Evolutionary conservation across 23 red algal species (phyloP).

Genomic region (Gracilaria domingensis): DNA sequence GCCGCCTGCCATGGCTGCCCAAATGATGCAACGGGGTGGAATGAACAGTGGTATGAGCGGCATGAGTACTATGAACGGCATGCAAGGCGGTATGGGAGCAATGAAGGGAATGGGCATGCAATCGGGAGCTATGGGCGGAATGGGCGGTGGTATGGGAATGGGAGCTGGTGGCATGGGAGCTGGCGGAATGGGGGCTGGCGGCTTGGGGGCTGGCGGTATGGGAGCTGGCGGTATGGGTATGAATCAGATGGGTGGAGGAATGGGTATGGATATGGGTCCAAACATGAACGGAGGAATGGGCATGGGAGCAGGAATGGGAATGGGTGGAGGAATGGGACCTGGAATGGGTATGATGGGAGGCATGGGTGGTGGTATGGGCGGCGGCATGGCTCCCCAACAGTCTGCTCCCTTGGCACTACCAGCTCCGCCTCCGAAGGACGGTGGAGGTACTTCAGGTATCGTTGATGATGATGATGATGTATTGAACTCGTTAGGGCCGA

Average conservation of each 20-base stretch:
- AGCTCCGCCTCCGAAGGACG: conserved; percentile 43
- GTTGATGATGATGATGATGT: conserved; percentile 65
- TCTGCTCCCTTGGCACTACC: conserved; percentile 52
- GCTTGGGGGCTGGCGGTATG: conserved; percentile 50
- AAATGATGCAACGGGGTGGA: conserved; percentile 71
- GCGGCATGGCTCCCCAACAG: background rate
- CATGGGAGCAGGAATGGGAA: conserved; percentile 26
- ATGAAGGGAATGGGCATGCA: conserved; percentile 40
- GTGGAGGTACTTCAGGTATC: background rate
- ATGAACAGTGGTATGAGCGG: conserved; percentile 48
- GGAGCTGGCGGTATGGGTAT: conserved; percentile 50
- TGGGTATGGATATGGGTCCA: conserved; percentile 28
- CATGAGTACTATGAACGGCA: conserved; percentile 25
- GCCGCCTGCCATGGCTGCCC: conserved; percentile 84
- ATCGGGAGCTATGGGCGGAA: conserved; percentile 43
- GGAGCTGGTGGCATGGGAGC: conserved; percentile 45
- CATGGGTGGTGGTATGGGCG: conserved; percentile 30
- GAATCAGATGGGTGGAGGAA: conserved; percentile 36
- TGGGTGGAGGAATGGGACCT: conserved; percentile 25
- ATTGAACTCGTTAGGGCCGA: conserved; percentile 64
- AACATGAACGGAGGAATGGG: conserved; percentile 14
- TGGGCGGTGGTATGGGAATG: conserved; percentile 4
- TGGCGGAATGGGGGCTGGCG: conserved; percentile 30
- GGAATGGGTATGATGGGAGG: conserved; percentile 35
- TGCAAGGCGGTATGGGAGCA: conserved; percentile 51